Percentiles rank a stretch among this genome's conserved stretches.
phyloP scores from a whole-genome alignment of 768 basidiomycete species.

The Rhizopogon roseolus region DNA sequence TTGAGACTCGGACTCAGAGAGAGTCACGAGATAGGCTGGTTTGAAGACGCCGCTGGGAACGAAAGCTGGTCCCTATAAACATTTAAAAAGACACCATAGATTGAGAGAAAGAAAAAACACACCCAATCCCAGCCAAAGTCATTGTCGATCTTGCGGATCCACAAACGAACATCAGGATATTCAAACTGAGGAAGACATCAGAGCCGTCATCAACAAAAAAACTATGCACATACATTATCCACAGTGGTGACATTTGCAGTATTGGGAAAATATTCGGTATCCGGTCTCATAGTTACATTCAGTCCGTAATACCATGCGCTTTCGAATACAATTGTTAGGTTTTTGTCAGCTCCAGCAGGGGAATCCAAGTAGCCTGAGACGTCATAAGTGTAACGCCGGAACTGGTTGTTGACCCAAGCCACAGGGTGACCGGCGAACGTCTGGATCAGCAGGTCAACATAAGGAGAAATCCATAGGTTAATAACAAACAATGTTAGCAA shows the following conservation, averaged over 20 bases:
- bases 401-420: constrained; percentile 56
- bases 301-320: constrained; percentile 50
- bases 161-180: constrained; percentile 43
- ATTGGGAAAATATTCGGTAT: constrained; percentile 40
- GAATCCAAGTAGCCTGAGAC: constrained; percentile 37
- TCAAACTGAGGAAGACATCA: constrained; percentile 35
- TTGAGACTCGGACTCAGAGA: constrained; percentile 21
- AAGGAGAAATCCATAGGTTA: neutral
- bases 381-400: constrained; percentile 50
- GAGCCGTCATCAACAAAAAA: neutral
- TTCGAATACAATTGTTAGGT: constrained; percentile 48
- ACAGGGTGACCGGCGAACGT: constrained; percentile 47
- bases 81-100: neutral
- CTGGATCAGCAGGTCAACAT: constrained; percentile 19
- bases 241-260: constrained; percentile 12
- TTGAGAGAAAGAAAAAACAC: neutral
- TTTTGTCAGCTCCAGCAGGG: constrained; percentile 28
- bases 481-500: constrained; percentile 47
- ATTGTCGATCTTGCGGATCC: constrained; percentile 44
- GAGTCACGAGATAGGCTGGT: constrained; percentile 47
- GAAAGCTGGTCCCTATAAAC: constrained; percentile 49
- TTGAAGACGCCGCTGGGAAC: constrained; percentile 52
- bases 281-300: constrained; percentile 46
- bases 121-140: constrained; percentile 68
- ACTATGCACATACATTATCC: constrained; percentile 24